Percentiles rank a stretch among this genome's conserved stretches.
Conservation (phyloP, 2,329 filamentous ascomycete species). For the Esteya vermicola region DNA sequence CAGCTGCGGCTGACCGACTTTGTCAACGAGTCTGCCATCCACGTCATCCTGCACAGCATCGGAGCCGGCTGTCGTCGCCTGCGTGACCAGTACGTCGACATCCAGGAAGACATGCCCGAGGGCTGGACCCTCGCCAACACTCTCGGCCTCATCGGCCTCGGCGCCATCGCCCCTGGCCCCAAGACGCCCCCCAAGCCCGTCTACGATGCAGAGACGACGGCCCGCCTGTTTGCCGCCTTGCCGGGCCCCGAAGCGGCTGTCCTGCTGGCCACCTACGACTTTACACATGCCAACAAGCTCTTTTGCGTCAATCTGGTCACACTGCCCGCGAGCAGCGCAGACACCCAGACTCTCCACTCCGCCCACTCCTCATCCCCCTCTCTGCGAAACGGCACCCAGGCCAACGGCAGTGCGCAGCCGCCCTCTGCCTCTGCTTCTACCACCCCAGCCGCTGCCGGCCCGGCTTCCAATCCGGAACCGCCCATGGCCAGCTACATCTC, state of each 20-base stretch:
- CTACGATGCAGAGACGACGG: conserved; percentile 66
- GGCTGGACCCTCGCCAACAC: conserved; percentile 76
- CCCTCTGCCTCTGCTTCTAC: background rate
- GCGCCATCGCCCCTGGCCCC: conserved; percentile 36
- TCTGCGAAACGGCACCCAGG: background rate
- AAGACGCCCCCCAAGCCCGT: conserved; percentile 45
- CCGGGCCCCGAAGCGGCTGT: conserved; percentile 68
- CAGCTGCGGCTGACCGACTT: conserved; percentile 86
- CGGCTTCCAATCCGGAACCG: conserved; percentile 29
- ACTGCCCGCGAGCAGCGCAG: conserved; percentile 23
- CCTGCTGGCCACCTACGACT: conserved; percentile 80
- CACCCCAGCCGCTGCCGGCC: background rate
- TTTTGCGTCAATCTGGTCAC: conserved; percentile 79
- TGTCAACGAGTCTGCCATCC: conserved; percentile 79
- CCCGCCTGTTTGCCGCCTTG: conserved; percentile 66
- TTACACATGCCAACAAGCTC: conserved; percentile 84
- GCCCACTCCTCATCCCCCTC: too few species aligned
- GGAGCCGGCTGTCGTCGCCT: conserved; percentile 56
- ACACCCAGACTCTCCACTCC: too few species aligned
- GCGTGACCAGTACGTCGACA: conserved; percentile 63
- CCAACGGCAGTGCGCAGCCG: background rate
- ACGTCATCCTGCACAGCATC: conserved; percentile 64
- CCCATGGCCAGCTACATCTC: conserved; percentile 76
- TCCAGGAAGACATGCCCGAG: conserved; percentile 82
- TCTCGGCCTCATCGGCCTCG: conserved; percentile 71